Conservation (phyloP, 768 basidiomycete genomes). For the Leucosporidium yakuticum region DNA sequence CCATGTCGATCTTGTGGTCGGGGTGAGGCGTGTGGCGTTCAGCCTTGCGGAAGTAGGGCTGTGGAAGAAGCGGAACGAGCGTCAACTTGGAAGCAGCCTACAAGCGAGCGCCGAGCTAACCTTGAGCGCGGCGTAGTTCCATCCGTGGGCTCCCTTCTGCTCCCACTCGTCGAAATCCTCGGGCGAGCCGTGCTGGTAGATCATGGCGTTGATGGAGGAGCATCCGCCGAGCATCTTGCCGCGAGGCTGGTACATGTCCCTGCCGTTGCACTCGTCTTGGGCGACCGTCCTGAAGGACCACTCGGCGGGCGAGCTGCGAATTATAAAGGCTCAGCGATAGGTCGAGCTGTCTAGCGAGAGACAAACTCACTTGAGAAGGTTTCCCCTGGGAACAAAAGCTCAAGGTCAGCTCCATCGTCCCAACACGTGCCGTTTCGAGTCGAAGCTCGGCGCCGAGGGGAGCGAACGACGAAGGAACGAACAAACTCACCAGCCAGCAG, state of each 20-base stretch:
- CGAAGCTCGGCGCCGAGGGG: too few relatives aligned
- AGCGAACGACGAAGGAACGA: too few relatives aligned
- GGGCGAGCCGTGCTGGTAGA: conserved; percentile 32
- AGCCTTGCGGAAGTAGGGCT: conserved; percentile 34
- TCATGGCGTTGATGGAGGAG: conserved; percentile 15
- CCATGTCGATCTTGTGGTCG: conserved; percentile 14
- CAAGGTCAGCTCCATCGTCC: too few relatives aligned
- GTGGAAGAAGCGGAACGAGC: too few relatives aligned
- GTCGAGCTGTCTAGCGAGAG: too few relatives aligned
- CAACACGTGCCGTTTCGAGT: too few relatives aligned
- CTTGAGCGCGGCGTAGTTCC: conserved; percentile 11
- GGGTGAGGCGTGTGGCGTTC: conserved; percentile 28
- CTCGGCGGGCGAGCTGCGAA: conserved; percentile 21
- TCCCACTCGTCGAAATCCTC: conserved; percentile 34
- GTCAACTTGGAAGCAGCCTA: too few relatives aligned
- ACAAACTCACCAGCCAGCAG: conserved; percentile 22
- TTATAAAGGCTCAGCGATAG: too few relatives aligned
- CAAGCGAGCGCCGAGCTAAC: too few relatives aligned
- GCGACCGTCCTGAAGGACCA: conserved; percentile 23
- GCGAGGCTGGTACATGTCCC: conserved; percentile 26
- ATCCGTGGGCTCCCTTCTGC: conserved; percentile 23
- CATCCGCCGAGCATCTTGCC: conserved; percentile 37
- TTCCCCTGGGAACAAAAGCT: too few relatives aligned
- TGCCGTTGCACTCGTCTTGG: conserved; percentile 9
- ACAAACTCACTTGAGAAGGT: too few relatives aligned